Conservation (phyloP, 1,139 yeast species). For the Candida tunisiensis region DNA sequence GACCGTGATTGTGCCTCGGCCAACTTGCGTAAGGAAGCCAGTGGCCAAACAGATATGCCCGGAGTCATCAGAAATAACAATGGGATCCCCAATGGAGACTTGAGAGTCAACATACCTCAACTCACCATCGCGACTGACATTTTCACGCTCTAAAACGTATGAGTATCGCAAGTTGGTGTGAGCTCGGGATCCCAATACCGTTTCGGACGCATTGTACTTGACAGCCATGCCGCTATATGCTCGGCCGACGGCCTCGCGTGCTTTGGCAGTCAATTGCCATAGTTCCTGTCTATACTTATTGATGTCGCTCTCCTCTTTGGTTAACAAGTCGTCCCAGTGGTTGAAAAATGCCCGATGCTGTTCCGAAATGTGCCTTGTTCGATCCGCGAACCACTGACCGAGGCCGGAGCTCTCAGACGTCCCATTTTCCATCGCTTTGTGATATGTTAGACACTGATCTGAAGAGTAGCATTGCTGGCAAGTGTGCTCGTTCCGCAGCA, state of each 20-base stretch:
- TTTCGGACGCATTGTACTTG: no score
- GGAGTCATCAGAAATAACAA: conserved; percentile 60
- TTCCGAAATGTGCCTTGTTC: conserved; percentile 35
- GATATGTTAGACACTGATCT: conserved; percentile 51
- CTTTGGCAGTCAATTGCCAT: conserved; percentile 47
- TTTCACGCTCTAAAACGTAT: no score
- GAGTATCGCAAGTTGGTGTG: no score
- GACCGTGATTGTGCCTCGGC: conserved; percentile 21
- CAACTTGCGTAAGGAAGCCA: conserved; percentile 36
- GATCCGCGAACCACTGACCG: conserved; percentile 24
- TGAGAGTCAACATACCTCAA: no score
- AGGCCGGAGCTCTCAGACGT: conserved; percentile 11
- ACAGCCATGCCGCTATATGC: no score
- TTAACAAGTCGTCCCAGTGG: conserved; percentile 58
- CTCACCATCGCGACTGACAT: no score
- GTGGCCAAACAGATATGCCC: conserved; percentile 64
- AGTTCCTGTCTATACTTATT: conserved; percentile 40
- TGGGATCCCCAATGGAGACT: conserved; percentile 17
- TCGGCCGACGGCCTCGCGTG: conserved; percentile 44
- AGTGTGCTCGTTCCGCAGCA: conserved; percentile 30
- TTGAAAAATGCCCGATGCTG: conserved; percentile 36
- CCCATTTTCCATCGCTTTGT: conserved; percentile 44
- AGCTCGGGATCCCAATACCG: no score
- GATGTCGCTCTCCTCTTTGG: conserved; percentile 53
- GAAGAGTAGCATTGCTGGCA: conserved; percentile 58